Conservation (phyloP, 2,329 filamentous ascomycete genomes). For the Beauveria caledonica region DNA sequence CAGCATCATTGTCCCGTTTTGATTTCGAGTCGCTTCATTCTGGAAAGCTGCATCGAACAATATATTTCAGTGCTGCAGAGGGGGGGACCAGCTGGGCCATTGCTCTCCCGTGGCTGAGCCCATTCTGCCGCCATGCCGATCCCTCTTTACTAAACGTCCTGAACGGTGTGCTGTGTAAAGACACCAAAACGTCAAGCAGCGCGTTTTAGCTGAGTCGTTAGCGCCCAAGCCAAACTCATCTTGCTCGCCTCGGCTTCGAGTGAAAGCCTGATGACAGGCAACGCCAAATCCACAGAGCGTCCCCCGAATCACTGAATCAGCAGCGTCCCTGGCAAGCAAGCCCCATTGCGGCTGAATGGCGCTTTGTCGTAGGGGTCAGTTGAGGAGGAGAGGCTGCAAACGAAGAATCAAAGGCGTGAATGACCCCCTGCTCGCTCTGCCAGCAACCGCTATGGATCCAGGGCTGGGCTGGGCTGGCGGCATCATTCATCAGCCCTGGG, state of each 20-base stretch:
- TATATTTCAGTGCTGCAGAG: too few relatives aligned
- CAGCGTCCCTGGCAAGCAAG: background rate
- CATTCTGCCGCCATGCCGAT: too few relatives aligned
- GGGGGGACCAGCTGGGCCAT: too few relatives aligned
- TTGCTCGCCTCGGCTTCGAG: background rate
- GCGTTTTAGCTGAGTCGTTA: background rate
- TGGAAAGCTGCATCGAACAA: background rate
- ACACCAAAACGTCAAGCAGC: background rate
- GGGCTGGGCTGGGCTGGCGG: background rate
- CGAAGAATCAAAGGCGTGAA: background rate
- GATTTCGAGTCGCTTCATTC: background rate
- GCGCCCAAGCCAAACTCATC: background rate
- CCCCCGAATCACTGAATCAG: background rate
- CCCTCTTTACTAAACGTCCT: too few relatives aligned
- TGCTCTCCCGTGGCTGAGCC: too few relatives aligned
- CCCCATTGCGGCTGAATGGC: constrained; percentile 10
- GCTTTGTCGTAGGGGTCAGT: background rate
- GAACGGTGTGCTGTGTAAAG: too few relatives aligned
- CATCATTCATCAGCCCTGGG: constrained; percentile 11
- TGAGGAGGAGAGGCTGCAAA: too few relatives aligned
- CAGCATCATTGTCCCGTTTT: background rate
- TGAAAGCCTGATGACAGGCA: background rate
- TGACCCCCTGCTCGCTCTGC: too few relatives aligned
- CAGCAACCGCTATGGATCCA: background rate
- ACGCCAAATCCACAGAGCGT: background rate